phyloP scores from a whole-genome alignment of 331 rosid species.

The Rosa hybrid region DNA sequence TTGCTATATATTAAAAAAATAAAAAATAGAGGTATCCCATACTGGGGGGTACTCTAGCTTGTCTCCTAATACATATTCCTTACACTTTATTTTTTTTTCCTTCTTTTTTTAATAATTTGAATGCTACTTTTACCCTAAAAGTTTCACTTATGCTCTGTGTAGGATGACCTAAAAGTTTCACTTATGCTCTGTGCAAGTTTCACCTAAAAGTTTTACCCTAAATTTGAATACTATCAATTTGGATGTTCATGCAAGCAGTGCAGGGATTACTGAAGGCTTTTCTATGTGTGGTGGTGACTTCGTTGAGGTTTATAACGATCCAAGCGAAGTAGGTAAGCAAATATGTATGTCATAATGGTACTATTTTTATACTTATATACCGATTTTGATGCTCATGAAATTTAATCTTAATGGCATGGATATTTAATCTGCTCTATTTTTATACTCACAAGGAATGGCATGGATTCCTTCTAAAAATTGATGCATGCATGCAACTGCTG shows the following conservation, averaged over 20 bases:
- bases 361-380: neutral
- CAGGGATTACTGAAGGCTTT: slow-evolving; percentile 96
- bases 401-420: neutral
- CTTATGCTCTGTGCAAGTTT: too few species aligned
- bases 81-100: neutral
- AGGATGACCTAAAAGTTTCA: too few species aligned
- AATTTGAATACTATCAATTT: neutral
- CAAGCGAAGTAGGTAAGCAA: slow-evolving; percentile 74
- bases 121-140: neutral
- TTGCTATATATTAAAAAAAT: too few species aligned
- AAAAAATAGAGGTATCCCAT: too few species aligned
- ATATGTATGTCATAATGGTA: neutral
- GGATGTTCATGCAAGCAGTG: slow-evolving; percentile 52
- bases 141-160: neutral
- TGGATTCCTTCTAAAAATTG: neutral
- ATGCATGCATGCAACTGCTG: neutral
- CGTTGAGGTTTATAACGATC: slow-evolving; percentile 83
- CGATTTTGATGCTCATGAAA: neutral
- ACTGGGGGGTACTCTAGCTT: too few species aligned
- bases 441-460: neutral
- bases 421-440: neutral
- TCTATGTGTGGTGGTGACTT: slow-evolving; percentile 99
- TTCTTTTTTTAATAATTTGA: neutral
- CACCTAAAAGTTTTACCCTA: too few species aligned
- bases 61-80: too few species aligned